Evolutionary conservation across 2,329 filamentous ascomycete species (phyloP).

Genomic region (Biscogniauxia marginata): DNA sequence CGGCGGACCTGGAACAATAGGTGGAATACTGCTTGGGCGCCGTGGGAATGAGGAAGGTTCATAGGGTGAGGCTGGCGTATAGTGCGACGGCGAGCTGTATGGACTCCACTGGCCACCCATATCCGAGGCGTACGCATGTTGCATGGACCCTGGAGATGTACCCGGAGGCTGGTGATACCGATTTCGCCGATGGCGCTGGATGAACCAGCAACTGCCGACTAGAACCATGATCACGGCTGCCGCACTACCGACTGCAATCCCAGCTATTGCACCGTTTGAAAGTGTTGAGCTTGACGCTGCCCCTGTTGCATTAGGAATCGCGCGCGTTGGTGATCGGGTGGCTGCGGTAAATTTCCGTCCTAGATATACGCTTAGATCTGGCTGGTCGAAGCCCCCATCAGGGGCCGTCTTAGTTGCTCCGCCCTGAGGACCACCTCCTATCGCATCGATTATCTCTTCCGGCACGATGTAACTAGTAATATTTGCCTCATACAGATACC

Average conservation of each 20-base stretch:
- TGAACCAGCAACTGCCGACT: conserved; percentile 30
- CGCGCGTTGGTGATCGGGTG: conserved; percentile 50
- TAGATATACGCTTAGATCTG: conserved; percentile 54
- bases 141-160: neutral
- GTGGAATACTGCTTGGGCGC: neutral
- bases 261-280: conserved; percentile 33
- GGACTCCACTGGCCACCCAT: neutral
- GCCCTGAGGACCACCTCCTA: conserved; percentile 52
- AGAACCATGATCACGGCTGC: conserved; percentile 29
- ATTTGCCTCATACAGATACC: conserved; percentile 50
- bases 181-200: conserved; percentile 25
- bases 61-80: neutral
- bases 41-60: neutral
- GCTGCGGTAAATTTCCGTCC: conserved; percentile 46
- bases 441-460: conserved; percentile 44
- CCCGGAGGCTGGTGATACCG: neutral
- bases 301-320: conserved; percentile 25
- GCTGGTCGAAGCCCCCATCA: conserved; percentile 45
- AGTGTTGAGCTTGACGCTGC: conserved; percentile 28
- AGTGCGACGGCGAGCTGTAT: neutral
- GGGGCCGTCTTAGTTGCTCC: conserved; percentile 54
- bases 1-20: neutral
- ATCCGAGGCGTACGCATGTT: neutral
- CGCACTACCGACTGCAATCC: conserved; percentile 40
- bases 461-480: conserved; percentile 56